Evolutionary conservation across 805 yeast genomes (phyloP).

Genomic region (Kluyveromyces lactis): DNA sequence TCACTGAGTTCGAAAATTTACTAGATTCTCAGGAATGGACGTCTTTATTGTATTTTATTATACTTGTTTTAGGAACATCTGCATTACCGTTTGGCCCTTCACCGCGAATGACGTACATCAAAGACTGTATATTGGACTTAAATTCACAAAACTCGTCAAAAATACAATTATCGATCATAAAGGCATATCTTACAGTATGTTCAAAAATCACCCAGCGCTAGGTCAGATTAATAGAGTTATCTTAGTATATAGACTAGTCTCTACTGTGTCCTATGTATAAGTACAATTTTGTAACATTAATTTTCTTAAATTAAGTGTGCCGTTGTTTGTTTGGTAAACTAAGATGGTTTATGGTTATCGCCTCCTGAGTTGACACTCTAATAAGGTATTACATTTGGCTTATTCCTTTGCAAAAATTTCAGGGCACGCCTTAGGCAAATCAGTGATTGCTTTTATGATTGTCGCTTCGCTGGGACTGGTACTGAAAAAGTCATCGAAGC

Average conservation of each 20-base stretch:
- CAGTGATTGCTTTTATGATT: constrained; percentile 51
- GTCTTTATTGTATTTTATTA: constrained; percentile 19
- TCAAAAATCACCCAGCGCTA: constrained; percentile 7
- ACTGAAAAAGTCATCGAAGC: constrained; percentile 34
- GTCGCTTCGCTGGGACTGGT: constrained; percentile 36
- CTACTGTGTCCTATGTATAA: too few relatives aligned
- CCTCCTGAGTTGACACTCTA: too few relatives aligned
- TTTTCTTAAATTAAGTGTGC: too few relatives aligned
- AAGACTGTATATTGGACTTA: constrained; percentile 17
- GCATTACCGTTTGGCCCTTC: constrained; percentile 16
- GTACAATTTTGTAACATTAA: too few relatives aligned
- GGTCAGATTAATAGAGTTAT: too few relatives aligned
- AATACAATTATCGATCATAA: constrained; percentile 21
- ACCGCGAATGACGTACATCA: constrained; percentile 11
- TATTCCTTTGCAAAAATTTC: constrained; percentile 35
- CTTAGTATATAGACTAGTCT: too few relatives aligned
- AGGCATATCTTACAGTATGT: constrained; percentile 17
- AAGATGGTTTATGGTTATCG: too few relatives aligned
- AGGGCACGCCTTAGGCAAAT: constrained; percentile 42
- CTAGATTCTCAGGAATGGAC: constrained; percentile 14
- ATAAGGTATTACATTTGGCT: too few relatives aligned
- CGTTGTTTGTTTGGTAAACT: too few relatives aligned
- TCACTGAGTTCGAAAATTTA: constrained; percentile 15
- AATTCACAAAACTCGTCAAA: constrained; percentile 14
- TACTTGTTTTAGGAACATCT: constrained; percentile 19